Evolutionary conservation across 352 stramenopile species (phyloP).

Genomic region (Phytophthora nicotianae): DNA sequence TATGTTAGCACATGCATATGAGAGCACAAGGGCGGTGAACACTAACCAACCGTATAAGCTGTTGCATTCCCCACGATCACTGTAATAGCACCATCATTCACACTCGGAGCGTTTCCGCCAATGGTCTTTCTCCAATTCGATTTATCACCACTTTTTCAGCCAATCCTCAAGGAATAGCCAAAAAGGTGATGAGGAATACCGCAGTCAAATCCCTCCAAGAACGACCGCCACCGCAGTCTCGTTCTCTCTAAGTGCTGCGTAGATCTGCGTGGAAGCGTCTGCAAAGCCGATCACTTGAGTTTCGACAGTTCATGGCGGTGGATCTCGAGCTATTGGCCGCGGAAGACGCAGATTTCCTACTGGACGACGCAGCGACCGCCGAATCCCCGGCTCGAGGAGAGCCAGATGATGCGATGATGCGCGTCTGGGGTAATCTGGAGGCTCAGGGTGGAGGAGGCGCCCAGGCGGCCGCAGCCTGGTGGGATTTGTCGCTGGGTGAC

Average conservation of each 20-base stretch:
- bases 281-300: not conserved
- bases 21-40: no score
- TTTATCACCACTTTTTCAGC: constrained; percentile 11
- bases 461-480: constrained; percentile 23
- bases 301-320: constrained; percentile 20
- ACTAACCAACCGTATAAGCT: no score
- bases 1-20: no score
- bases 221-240: constrained; percentile 5
- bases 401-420: constrained; percentile 33
- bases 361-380: constrained; percentile 31
- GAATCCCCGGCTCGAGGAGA: constrained; percentile 22
- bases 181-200: constrained; percentile 17
- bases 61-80: not conserved
- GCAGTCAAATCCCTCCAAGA: constrained; percentile 21
- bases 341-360: constrained; percentile 26
- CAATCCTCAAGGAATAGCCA: constrained; percentile 11
- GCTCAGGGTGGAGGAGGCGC: constrained; percentile 25
- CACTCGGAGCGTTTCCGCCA: constrained; percentile 6
- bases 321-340: constrained; percentile 32
- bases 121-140: not conserved
- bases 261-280: not conserved
- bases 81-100: constrained; percentile 13
- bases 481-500: constrained; percentile 25
- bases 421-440: constrained; percentile 40
- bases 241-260: not conserved